These are phyloP conservation scores for Podospora conica DNA, from an alignment of 495 filamentous ascomycete genomes.

Conservation along the genomic window DNA sequence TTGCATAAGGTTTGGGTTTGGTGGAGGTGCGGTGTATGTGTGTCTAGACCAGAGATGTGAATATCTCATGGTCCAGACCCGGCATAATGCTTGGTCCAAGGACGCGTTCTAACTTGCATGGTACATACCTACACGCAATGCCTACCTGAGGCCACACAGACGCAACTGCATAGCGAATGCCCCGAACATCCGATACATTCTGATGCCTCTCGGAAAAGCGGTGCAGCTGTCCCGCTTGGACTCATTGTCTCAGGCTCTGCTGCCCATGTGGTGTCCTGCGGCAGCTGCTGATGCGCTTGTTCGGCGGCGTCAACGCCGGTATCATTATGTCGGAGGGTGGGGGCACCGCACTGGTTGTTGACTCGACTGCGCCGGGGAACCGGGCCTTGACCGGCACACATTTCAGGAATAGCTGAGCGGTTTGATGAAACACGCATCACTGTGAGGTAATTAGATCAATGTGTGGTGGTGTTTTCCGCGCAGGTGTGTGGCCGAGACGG, in stretches of 20 bases:
- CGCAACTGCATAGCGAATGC: not conserved
- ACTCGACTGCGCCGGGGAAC: not conserved
- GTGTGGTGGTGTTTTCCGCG: not conserved
- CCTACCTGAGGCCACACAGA: not conserved
- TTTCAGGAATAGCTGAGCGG: not conserved
- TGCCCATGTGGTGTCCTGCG: not conserved
- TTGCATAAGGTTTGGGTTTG: not conserved
- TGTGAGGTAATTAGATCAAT: not conserved
- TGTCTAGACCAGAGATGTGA: no score
- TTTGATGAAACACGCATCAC: not conserved
- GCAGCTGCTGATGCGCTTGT: not conserved
- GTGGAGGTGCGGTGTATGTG: not conserved
- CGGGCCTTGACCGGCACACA: not conserved
- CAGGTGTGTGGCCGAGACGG: not conserved
- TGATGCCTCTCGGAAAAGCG: not conserved
- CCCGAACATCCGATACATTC: not conserved
- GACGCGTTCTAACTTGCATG: not conserved
- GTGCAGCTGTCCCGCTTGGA: not conserved
- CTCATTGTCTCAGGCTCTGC: not conserved
- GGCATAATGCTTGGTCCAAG: not conserved
- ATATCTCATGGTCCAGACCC: not conserved
- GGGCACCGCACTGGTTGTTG: not conserved
- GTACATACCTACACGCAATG: not conserved
- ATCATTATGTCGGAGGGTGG: no score
- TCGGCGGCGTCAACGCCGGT: not conserved